Conservation (phyloP, 768 basidiomycete species). For the Clathrus columnatus region DNA sequence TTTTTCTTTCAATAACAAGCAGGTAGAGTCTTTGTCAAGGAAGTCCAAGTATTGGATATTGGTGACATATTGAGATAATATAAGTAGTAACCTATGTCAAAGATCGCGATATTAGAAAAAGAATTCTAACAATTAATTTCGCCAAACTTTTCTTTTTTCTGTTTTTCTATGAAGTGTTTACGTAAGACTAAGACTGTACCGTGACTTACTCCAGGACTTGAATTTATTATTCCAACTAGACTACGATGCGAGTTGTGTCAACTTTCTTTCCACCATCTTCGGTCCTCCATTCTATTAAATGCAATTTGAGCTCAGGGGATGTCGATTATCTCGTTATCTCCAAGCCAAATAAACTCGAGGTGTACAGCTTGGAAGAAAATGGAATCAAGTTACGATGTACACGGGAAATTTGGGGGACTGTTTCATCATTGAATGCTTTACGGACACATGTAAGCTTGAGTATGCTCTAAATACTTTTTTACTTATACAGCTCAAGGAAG, state of each 20-base stretch:
- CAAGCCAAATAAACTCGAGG: conserved; percentile 56
- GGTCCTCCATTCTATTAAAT: conserved; percentile 61
- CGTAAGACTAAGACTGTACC: too few relatives aligned
- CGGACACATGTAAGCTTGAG: conserved; percentile 30
- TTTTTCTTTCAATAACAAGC: background rate
- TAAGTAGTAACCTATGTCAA: background rate
- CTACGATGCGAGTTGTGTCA: conserved; percentile 44
- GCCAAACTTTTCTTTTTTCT: background rate
- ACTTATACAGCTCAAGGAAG: background rate
- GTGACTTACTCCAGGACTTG: too few relatives aligned
- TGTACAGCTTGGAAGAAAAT: conserved; percentile 54
- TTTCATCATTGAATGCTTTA: conserved; percentile 42
- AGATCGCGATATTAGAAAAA: background rate
- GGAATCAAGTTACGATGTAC: conserved; percentile 53
- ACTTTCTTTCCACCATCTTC: conserved; percentile 76
- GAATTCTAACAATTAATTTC: background rate
- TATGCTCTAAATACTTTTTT: background rate
- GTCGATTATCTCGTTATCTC: conserved; percentile 61
- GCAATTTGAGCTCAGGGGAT: conserved; percentile 39
- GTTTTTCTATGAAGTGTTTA: background rate
- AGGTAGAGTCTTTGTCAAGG: too few relatives aligned
- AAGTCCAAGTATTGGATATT: too few relatives aligned
- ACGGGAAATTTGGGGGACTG: conserved; percentile 61
- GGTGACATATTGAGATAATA: too few relatives aligned
- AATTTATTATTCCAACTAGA: background rate